Evolutionary conservation across 371 early-diverging fungal genomes (phyloP), one percentile per base, ranked within the genome.

Genomic region (Mucor irregularis): DNA sequence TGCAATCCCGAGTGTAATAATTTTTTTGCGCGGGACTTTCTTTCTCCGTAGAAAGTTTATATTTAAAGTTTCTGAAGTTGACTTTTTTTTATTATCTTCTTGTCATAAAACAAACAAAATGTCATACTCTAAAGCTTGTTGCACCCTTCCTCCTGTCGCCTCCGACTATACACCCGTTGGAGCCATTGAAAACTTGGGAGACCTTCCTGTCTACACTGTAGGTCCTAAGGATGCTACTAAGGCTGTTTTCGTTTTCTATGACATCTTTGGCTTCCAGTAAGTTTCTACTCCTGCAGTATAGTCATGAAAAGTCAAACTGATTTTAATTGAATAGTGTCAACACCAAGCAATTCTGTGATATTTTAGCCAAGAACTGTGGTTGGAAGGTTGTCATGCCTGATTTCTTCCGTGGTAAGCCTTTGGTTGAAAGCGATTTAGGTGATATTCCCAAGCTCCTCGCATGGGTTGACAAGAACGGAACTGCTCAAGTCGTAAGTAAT

Each of bases 311-410:
- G 6, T 43, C 9, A 25, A 8, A 24, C 6, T 13, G 25, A 34
- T 25, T 42, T 52, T 42, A 17, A 9, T 9, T 46, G 7, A 19
- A 35, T 53, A 64, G 64, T 30, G 63, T 69, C 33, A 85, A 86
- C 46, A 76, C 84, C 19, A 64, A 74, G 45, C 89, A 88, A 61
- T 83, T 85, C 48, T 74, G 78, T 56, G 90, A 90, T 64, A 71
- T 83, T 25, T 78, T 90, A 26, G 81, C 80, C 40, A 68, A 74
- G 8, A 49, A 73, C 17, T 62, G 68, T 46, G 83, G 83, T 9
- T 87, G 77, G 75, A 78, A 69, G 35, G 88, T 89, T 2, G 74
- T 82, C 16, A 71, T 88, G 64, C 89, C 90, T 26, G 87, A 88
- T 54, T 76, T 88, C 47, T 78, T 87, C 56, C 79, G 70, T 46